Conservation (phyloP, 495 filamentous ascomycete genomes). For the Patellaria atrata region DNA sequence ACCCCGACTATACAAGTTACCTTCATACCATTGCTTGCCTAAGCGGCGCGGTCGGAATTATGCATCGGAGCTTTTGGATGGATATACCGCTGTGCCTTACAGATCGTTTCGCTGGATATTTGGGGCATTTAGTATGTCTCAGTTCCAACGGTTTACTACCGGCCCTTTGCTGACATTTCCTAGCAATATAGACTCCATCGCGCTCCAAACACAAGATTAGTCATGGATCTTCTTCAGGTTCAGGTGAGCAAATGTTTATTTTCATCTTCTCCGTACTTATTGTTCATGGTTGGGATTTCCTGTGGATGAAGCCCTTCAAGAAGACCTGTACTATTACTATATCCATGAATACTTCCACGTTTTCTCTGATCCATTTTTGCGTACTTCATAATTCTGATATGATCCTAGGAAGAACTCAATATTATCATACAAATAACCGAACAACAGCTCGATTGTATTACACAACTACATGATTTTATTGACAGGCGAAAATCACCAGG, state of each 20-base stretch:
- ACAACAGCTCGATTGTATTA: constrained; percentile 27
- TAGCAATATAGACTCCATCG: constrained; percentile 27
- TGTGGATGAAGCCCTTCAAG: no score
- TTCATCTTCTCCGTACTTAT: no score
- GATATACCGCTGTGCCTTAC: constrained; percentile 26
- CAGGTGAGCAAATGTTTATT: no score
- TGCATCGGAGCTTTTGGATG: constrained; percentile 27
- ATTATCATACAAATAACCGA: constrained; percentile 29
- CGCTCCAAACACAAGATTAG: constrained; percentile 27
- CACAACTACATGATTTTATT: constrained; percentile 12
- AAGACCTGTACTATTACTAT: no score
- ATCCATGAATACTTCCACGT: no score
- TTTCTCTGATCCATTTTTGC: no score
- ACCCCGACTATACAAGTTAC: constrained; percentile 24
- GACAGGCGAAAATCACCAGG: constrained; percentile 5
- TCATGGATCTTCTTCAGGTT: constrained; percentile 28
- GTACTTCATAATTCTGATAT: no score
- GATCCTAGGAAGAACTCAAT: constrained; percentile 29
- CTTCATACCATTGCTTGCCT: constrained; percentile 24
- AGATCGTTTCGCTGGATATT: constrained; percentile 27
- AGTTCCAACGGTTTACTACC: neutral
- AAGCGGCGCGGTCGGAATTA: constrained; percentile 26
- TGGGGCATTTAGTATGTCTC: constrained; percentile 20
- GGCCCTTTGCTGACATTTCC: neutral
- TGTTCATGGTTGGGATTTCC: no score